Evolutionary conservation across 768 basidiomycete species (phyloP).

Genomic region (Naganishia kalamii): DNA sequence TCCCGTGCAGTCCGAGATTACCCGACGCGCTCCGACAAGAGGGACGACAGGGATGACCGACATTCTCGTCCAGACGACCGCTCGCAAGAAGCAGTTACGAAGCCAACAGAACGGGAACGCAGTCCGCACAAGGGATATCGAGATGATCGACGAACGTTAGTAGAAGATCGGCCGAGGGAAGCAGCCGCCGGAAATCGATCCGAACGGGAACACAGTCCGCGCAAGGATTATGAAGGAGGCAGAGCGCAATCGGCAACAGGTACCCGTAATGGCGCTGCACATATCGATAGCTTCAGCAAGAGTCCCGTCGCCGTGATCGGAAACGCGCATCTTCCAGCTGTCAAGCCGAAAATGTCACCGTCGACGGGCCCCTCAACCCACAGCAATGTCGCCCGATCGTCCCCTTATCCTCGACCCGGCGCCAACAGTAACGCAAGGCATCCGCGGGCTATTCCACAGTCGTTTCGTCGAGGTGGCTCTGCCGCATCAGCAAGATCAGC

Average conservation of each 20-base stretch:
- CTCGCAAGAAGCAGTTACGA: neutral
- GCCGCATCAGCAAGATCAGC: neutral
- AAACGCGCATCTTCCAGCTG: neutral
- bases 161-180: neutral
- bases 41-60: neutral
- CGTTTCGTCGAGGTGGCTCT: neutral
- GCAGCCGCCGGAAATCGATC: neutral
- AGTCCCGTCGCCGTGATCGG: neutral
- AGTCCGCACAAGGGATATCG: neutral
- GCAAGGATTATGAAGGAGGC: neutral
- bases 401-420: neutral
- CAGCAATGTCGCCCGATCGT: neutral
- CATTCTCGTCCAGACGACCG: neutral
- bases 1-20: neutral
- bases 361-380: neutral
- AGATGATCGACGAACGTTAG: too few species aligned
- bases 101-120: neutral
- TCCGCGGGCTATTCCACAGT: neutral
- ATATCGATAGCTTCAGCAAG: neutral
- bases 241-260: neutral
- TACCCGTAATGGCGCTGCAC: neutral
- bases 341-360: neutral
- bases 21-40: neutral
- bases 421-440: neutral
- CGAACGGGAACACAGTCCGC: neutral